A percentile compares a stretch with the other conserved stretches of the same genome.
Evolutionary conservation across 1,284 basidiomycete species (phyloP).

Genomic region (Ustilago hordei): DNA sequence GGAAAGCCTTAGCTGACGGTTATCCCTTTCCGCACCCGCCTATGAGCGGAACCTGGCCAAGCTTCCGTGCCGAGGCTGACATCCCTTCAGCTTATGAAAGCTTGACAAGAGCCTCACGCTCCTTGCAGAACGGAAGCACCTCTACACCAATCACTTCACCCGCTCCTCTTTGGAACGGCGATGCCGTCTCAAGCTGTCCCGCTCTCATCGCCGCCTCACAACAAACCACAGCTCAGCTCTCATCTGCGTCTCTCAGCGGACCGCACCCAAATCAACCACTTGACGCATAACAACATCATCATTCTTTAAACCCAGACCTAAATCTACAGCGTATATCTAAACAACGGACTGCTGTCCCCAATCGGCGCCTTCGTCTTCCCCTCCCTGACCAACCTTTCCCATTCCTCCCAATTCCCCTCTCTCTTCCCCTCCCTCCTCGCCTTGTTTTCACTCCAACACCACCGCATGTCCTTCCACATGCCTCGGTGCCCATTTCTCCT

Average conservation of each 20-base stretch:
- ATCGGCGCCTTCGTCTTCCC: constrained; percentile 58
- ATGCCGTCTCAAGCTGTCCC: not conserved
- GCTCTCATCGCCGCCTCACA: not conserved
- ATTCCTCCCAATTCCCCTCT: constrained; percentile 49
- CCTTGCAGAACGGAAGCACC: no score
- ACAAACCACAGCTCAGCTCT: not conserved
- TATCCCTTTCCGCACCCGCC: no score
- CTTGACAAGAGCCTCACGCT: no score
- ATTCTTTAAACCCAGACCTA: not conserved
- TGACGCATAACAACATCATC: not conserved
- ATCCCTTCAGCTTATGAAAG: no score
- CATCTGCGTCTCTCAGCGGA: not conserved
- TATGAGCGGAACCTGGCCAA: no score
- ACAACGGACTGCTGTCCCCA: constrained; percentile 54
- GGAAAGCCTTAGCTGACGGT: no score
- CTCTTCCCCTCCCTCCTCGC: constrained; percentile 46
- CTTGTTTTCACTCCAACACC: constrained; percentile 56
- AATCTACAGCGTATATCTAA: constrained; percentile 41
- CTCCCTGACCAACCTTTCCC: constrained; percentile 44
- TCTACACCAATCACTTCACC: no score
- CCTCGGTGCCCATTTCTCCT: constrained; percentile 52
- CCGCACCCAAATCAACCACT: not conserved
- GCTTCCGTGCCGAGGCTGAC: no score
- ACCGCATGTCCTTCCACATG: constrained; percentile 66
- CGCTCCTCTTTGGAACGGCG: not conserved